Base-by-base conservation (phyloP, 805 yeast species). In the Schizosaccharomyces octosporus region DNA sequence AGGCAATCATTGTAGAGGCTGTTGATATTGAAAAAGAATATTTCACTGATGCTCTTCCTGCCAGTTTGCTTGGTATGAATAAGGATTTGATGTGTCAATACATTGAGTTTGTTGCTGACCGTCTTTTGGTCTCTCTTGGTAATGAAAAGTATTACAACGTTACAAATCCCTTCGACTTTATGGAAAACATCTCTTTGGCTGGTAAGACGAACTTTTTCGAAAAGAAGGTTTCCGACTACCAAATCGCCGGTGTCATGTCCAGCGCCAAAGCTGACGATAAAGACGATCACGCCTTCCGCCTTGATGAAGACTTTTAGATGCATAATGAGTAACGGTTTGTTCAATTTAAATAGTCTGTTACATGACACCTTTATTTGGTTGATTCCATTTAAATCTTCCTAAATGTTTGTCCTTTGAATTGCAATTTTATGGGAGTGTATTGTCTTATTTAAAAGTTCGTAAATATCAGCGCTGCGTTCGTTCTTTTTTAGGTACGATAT, bases 121-220 rank as follows among this genome's bases (percentile, higher is more conserved):
- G 98, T 77, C 79, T 90, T 70, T 79, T 90, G 64, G 81, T 89
- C 62, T 81, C 97, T 4, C 79, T 90, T 66, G 98, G 98, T 66
- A 87, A 87, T 79, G 78, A 84, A 75, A 89, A 89, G 78, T 79
- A 79, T 66, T 90, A 81, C 81, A 86, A 87, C 69, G 90, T 79
- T 64, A 77, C 86, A 65, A 90, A 90, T 73, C 98, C 98, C 73
- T 90, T 90, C 72, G 98, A 90, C 74, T 90, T 90, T 72, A 90
- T 90, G 98, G 98, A 90, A 78, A 90, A 93, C 78, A 90, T 90
- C 70, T 90, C 97, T 7, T 81, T 90, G 68, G 95, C 97, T 63
- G 98, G 98, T 75, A 90, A 90, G 81, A 90, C 98, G 69, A 90
- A 93, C 79, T 90, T 90, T 82, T 90, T 90, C 72, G 98, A 90